Evolutionary conservation across 2,329 filamentous ascomycete genomes (phyloP).

Genomic region (Calonectria pseudoreteaudii): DNA sequence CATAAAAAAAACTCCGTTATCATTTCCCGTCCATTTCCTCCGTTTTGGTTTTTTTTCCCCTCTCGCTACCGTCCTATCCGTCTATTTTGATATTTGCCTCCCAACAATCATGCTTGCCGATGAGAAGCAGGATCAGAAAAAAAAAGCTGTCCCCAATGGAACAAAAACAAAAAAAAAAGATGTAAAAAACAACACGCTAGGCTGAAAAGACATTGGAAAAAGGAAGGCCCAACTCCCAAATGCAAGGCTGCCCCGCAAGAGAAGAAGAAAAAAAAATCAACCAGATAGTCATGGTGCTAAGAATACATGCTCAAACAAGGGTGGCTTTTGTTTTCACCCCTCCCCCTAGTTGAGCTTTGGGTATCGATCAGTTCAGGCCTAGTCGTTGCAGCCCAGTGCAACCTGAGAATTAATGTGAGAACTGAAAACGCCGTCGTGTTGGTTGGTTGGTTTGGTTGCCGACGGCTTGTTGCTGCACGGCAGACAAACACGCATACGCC

Average conservation of each 20-base stretch:
- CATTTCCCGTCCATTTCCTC: constrained; percentile 10
- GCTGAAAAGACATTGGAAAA: background rate
- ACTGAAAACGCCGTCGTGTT: background rate
- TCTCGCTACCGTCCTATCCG: constrained; percentile 12
- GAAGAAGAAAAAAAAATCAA: background rate
- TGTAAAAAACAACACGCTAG: constrained; percentile 16
- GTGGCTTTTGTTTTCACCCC: background rate
- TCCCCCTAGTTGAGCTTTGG: background rate
- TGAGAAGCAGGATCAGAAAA: background rate
- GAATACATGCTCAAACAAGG: constrained; percentile 11
- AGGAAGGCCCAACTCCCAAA: background rate
- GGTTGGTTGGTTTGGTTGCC: constrained; percentile 1
- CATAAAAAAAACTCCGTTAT: background rate
- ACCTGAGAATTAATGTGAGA: background rate
- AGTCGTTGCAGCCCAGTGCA: background rate
- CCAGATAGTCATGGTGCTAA: background rate
- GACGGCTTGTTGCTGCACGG: constrained; percentile 2
- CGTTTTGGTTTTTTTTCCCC: constrained; percentile 17
- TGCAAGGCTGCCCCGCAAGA: background rate
- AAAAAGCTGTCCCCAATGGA: background rate
- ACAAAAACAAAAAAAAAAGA: background rate
- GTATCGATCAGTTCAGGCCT: constrained; percentile 11
- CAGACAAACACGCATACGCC: constrained; percentile 11
- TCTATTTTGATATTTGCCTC: constrained; percentile 28
- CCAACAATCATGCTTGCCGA: constrained; percentile 16